Conservation (phyloP, 352 stramenopile species). For the Pythium inflatum region DNA sequence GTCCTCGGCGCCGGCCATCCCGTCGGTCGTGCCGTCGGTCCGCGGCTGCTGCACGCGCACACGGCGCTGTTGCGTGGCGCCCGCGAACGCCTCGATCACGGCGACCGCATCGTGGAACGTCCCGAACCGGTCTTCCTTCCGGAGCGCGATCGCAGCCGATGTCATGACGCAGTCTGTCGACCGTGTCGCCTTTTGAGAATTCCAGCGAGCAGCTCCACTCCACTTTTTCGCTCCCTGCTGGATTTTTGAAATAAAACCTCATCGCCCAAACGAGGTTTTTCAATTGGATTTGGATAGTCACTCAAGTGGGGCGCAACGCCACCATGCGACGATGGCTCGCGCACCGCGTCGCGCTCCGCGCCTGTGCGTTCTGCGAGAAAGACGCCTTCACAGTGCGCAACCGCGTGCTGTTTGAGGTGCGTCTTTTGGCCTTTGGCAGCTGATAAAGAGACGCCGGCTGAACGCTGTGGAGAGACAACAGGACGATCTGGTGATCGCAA, state of each 20-base stretch:
- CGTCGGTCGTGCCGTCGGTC: conserved; percentile 4
- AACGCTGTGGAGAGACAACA: too few species aligned
- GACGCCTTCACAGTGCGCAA: conserved; percentile 52
- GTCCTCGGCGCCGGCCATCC: neutral
- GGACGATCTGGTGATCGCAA: conserved; percentile 65
- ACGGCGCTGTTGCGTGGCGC: conserved; percentile 55
- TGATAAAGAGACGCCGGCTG: too few species aligned
- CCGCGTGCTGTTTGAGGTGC: conserved; percentile 61
- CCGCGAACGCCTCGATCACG: conserved; percentile 61
- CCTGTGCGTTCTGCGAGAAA: conserved; percentile 64
- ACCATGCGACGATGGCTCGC: conserved; percentile 22
- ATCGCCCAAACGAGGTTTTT: conserved; percentile 22
- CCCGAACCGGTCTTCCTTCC: conserved; percentile 66
- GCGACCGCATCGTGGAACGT: conserved; percentile 69
- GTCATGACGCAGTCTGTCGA: conserved; percentile 25
- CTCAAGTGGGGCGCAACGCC: neutral
- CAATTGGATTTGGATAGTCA: neutral
- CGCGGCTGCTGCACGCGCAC: conserved; percentile 53
- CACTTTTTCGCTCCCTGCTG: conserved; percentile 24
- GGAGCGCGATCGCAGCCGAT: conserved; percentile 36
- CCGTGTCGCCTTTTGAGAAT: conserved; percentile 58
- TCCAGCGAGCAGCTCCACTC: conserved; percentile 4
- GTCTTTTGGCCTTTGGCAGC: too few species aligned
- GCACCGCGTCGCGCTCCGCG: conserved; percentile 2
- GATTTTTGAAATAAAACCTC: conserved; percentile 37